These are phyloP conservation scores for Platanthera guangdongensis DNA, from an alignment of 106 monocot species.

Conservation along the genomic window DNA sequence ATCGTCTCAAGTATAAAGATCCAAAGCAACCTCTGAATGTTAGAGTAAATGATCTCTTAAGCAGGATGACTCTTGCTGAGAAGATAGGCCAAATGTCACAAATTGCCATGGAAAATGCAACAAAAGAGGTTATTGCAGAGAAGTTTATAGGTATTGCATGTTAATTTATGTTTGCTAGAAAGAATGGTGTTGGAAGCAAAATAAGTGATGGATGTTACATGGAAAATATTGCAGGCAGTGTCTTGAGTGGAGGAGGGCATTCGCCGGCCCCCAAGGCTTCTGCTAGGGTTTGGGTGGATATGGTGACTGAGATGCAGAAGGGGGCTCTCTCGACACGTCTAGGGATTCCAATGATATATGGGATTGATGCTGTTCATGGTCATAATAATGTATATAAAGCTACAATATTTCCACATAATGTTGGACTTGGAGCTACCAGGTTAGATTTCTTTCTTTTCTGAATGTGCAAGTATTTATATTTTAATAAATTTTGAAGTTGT, in stretches of 20 bases:
- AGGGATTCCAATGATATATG: constrained; percentile 77
- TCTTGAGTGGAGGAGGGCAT: constrained; percentile 70
- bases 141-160: constrained; percentile 24
- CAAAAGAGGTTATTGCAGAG: constrained; percentile 28
- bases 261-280: constrained; percentile 40
- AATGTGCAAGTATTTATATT: neutral
- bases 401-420: constrained; percentile 77
- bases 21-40: constrained; percentile 21
- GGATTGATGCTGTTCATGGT: constrained; percentile 82
- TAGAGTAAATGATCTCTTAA: constrained; percentile 32
- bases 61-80: constrained; percentile 41
- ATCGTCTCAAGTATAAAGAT: constrained; percentile 36
- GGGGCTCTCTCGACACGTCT: constrained; percentile 58
- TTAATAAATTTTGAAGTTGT: neutral
- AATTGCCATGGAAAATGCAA: constrained; percentile 26
- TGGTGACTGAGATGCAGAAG: constrained; percentile 61
- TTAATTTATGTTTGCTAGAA: neutral
- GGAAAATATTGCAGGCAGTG: constrained; percentile 41
- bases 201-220: neutral
- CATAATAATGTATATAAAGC: constrained; percentile 73
- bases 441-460: neutral
- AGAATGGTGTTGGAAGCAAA: neutral
- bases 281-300: constrained; percentile 43
- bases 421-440: constrained; percentile 80
- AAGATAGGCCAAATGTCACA: constrained; percentile 57